Conservation (phyloP, 768 basidiomycete genomes). For the Steccherinum ochraceum region DNA sequence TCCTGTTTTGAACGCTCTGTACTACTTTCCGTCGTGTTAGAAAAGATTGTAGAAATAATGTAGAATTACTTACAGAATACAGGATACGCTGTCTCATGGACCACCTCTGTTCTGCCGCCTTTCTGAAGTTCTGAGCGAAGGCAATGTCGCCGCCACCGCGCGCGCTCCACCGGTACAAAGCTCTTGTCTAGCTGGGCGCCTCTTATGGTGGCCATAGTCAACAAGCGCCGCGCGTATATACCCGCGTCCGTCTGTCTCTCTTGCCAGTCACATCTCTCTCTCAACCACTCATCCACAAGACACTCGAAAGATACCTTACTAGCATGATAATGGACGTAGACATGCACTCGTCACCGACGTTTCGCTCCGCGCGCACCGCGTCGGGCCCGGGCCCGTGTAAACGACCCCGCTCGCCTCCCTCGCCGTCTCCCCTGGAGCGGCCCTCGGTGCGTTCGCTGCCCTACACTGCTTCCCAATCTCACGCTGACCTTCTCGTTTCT, state of each 20-base stretch:
- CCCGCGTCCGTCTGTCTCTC: too few relatives aligned
- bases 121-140: too few relatives aligned
- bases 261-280: too few relatives aligned
- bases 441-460: constrained; percentile 38
- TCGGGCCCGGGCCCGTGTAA: constrained; percentile 33
- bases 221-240: too few relatives aligned
- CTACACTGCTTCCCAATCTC: constrained; percentile 3
- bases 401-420: constrained; percentile 58
- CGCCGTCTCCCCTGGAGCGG: constrained; percentile 39
- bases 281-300: too few relatives aligned
- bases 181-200: too few relatives aligned
- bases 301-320: too few relatives aligned
- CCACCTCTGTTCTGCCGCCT: not conserved
- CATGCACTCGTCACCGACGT: constrained; percentile 38
- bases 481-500: not conserved
- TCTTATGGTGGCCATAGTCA: too few relatives aligned
- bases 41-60: not conserved
- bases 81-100: not conserved
- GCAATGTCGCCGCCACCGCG: too few relatives aligned
- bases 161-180: too few relatives aligned
- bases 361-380: constrained; percentile 31
- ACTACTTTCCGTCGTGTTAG: not conserved
- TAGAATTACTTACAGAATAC: not conserved
- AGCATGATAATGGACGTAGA: constrained; percentile 49
- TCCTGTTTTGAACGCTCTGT: not conserved